Conservation (phyloP, 768 basidiomycete species). For the Suillus sp. region DNA sequence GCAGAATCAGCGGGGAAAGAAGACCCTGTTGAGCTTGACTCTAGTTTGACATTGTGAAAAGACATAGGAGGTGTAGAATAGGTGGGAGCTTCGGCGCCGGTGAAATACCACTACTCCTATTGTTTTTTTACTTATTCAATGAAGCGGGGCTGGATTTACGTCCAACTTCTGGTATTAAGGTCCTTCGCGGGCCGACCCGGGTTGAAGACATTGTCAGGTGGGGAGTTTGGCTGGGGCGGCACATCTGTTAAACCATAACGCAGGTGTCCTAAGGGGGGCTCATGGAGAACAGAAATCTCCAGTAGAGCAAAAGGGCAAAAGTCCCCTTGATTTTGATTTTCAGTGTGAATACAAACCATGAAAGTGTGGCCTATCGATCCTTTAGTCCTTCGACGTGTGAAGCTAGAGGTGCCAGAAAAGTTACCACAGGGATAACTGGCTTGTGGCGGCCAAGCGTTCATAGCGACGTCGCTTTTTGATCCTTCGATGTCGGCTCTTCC, state of each 20-base stretch:
- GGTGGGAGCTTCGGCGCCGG: slow-evolving; percentile 72
- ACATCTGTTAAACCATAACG: slow-evolving; percentile 82
- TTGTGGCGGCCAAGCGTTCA: slow-evolving; percentile 84
- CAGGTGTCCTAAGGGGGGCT: slow-evolving; percentile 81
- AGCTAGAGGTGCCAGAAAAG: slow-evolving; percentile 81
- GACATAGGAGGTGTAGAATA: slow-evolving; percentile 82
- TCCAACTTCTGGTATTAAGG: too few relatives aligned
- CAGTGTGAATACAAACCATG: slow-evolving; percentile 81
- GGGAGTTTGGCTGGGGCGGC: too few relatives aligned
- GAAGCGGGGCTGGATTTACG: slow-evolving; percentile 71
- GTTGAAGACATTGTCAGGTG: slow-evolving; percentile 79
- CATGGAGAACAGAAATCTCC: slow-evolving; percentile 80
- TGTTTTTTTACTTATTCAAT: slow-evolving; percentile 80
- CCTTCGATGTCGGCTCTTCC: slow-evolving; percentile 83
- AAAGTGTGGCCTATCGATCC: slow-evolving; percentile 85
- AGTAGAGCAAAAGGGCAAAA: slow-evolving; percentile 79
- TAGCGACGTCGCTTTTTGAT: slow-evolving; percentile 84
- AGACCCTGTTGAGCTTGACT: too few relatives aligned
- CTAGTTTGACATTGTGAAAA: too few relatives aligned
- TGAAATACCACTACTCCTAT: slow-evolving; percentile 86
- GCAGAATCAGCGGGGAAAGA: slow-evolving; percentile 71
- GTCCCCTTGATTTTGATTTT: slow-evolving; percentile 82
- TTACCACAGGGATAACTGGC: too few relatives aligned
- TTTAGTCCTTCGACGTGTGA: slow-evolving; percentile 78
- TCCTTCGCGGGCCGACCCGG: slow-evolving; percentile 66